Evolutionary conservation across 2,329 filamentous ascomycete genomes (phyloP), one percentile per base, ranked within the genome.

Genomic region (Dactylellina sp.): DNA sequence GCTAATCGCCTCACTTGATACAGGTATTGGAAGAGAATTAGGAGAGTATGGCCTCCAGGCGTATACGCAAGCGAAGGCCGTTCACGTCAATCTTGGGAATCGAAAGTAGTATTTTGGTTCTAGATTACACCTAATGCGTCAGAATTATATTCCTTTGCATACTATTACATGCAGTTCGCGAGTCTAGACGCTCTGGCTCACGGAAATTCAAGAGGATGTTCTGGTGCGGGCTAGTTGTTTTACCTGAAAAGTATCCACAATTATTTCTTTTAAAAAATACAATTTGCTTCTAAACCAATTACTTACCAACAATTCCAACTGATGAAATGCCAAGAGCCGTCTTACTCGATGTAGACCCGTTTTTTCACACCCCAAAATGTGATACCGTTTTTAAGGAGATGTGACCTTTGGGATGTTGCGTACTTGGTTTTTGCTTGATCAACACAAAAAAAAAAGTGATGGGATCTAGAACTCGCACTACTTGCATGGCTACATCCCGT

Each of bases 21-120:
- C 81, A 62, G 82, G 83, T 18, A 83, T 87, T 78, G 85, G 86
- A 0, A 79, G 85, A 18, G 83, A 87, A 74, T 76, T 78, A 52
- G 77, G 78, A 46, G 76, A 78, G 59, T 79, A 79, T 52, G 78
- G 74, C 49, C 68, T 78, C 49, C 82, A 82, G 28, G 82, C 80
- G 0, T 85, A 83, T 62, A 81, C 80, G 20, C 80, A 82, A 76
- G 79, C 81, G 49, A 83, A 83, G 77, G 81, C 81, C 0, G 79
- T 82, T 57, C 81, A 82, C 78, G 80, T 82, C 62, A 81, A 82
- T 76, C 62, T 75, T 16, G 61, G 61, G 37, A 72, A 64, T 52
- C 55, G 70, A 25, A 57, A 56, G 61, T 74, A 22, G 32, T 46
- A 11, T 47, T 59, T 35, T 56, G 47, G 61, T 61, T 74, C 70